Evolutionary conservation across 2,329 filamentous ascomycete species (phyloP).

Genomic region (Chrysoporthe cubensis): DNA sequence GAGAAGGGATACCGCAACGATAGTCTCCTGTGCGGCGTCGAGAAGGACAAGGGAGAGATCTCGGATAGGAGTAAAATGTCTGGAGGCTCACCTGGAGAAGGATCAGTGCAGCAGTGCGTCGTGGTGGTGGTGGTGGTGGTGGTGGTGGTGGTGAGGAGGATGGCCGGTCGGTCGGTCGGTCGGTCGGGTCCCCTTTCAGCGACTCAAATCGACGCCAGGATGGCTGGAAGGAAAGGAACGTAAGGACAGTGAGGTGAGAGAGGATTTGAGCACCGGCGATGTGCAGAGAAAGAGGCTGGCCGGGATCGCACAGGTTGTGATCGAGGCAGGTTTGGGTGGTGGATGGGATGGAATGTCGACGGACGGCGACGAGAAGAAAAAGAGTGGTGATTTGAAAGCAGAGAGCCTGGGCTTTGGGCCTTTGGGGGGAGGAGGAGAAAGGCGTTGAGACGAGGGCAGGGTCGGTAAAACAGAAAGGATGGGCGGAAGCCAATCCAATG

Average conservation of each 20-base stretch:
- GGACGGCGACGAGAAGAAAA: conserved; percentile 10
- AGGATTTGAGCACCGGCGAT: conserved; percentile 18
- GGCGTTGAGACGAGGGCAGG: conserved; percentile 5
- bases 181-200: conserved; percentile 11
- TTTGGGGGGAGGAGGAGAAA: background rate
- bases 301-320: conserved; percentile 22
- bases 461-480: conserved; percentile 8
- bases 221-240: conserved; percentile 13
- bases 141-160: background rate
- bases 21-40: background rate
- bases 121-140: conserved; percentile 12
- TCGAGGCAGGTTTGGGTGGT: background rate
- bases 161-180: conserved; percentile 14
- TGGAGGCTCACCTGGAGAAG: conserved; percentile 18
- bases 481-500: background rate
- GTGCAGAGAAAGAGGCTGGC: conserved; percentile 26
- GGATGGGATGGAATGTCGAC: conserved; percentile 5
- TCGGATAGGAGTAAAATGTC: background rate
- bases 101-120: conserved; percentile 18
- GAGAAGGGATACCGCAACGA: background rate
- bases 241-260: conserved; percentile 14
- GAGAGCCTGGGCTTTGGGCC: conserved; percentile 19
- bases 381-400: conserved; percentile 21
- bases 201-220: conserved; percentile 26
- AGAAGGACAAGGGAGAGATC: background rate